Evolutionary conservation across 768 basidiomycete genomes (phyloP).

Genomic region (Gymnopilus dilepis): DNA sequence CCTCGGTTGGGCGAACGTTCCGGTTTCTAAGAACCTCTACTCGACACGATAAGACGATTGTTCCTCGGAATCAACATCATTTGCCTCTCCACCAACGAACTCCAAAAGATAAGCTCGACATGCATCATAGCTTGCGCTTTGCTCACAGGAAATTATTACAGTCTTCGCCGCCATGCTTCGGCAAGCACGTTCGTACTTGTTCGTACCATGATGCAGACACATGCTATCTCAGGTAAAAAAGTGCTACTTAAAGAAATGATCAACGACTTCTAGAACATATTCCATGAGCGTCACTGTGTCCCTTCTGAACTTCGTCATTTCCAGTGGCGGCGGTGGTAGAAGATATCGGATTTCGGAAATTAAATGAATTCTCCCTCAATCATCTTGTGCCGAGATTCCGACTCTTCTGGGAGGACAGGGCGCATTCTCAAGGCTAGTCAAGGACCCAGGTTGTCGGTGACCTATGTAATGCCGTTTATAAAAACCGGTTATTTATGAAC

Average conservation of each 20-base stretch:
- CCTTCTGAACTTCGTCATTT: conserved; percentile 1
- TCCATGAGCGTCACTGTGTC: not conserved
- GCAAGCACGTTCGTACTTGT: conserved; percentile 1
- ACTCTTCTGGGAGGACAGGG: not conserved
- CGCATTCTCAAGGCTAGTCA: not conserved
- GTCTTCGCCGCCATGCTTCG: not conserved
- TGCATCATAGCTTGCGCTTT: not conserved
- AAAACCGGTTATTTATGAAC: conserved; percentile 1
- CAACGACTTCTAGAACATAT: conserved; percentile 1
- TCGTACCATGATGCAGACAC: not conserved
- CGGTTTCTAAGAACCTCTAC: not conserved
- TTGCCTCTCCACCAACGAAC: too few species aligned
- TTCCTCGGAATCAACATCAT: conserved; percentile 5
- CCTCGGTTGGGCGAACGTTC: not conserved
- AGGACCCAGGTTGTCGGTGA: not conserved
- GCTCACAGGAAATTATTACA: not conserved
- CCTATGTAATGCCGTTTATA: not conserved
- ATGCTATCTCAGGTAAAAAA: not conserved
- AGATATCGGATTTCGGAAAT: conserved; percentile 4
- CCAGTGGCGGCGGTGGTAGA: not conserved
- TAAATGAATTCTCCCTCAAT: not conserved
- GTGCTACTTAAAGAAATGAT: conserved; percentile 4
- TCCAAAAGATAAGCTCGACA: not conserved
- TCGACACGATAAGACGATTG: not conserved
- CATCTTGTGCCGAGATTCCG: not conserved